Base-by-base conservation (phyloP, 306 rosid species). In the Inga laurina region DNA sequence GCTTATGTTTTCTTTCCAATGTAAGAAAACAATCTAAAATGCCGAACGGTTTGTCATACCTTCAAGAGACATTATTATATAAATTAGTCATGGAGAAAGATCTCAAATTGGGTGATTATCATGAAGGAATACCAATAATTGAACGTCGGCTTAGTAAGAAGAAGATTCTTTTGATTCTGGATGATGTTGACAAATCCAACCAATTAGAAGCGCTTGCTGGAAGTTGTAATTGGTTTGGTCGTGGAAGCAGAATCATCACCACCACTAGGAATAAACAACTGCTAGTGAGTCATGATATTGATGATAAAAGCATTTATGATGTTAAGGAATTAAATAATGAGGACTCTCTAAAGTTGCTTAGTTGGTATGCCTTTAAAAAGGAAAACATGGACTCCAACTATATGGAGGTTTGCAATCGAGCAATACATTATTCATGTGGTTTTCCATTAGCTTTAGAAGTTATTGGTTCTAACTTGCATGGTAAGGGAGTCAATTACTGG, bases 191-290 rank as follows among this genome's bases (percentile, higher is more conserved):
- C 4, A 16, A 70, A 37, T 3, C 34, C 10, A 24, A 69, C 0
- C 69, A 70, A 16, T 68, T 80, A 57, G 41, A 9, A 8, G 51
- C 43, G 0, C n/a, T 70, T 2, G 70, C 24, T 52, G 78, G 71
- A 46, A 32, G 18, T 3, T 6, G 4, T 32, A 48, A 51, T 69
- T 79, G 82, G 82, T 79, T 79, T 70, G 82, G 82, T 6, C 10
- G 11, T 46, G 76, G 67, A 3, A 79, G 51, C 3, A 79, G 49
- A 69, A 32, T 79, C 22, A 49, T 79, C 8, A 79, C 49, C 6
- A 79, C 67, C 1, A 67, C 67, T 1, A 21, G 82, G 24, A 19
- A 67, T 39, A 79, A 52, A 7, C 65, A 65, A 48, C 34, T 79
- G 67, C 12, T 79, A 49, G 22, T 7, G 1, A 3, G 3, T 67